These are phyloP conservation scores for Orbilia ellipsospora DNA, from an alignment of 2,329 filamentous ascomycete genomes.

Conservation along the genomic window DNA sequence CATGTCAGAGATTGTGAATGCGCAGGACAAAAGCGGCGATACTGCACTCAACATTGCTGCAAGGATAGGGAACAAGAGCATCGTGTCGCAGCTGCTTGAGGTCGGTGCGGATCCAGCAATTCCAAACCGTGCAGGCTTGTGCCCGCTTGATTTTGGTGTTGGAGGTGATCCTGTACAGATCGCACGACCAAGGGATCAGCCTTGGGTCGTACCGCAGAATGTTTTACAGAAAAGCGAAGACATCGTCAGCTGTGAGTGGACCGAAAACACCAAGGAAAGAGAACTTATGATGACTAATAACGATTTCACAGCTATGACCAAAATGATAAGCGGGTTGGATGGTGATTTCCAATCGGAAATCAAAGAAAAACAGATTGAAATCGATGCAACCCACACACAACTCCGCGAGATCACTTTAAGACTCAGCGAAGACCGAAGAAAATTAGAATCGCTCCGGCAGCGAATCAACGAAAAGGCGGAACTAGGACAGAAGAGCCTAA, in stretches of 20 bases:
- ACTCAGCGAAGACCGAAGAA: conserved; percentile 79
- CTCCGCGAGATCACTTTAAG: conserved; percentile 83
- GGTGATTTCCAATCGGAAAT: conserved; percentile 83
- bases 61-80: conserved; percentile 89
- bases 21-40: conserved; percentile 91
- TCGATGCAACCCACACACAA: conserved; percentile 82
- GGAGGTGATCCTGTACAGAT: conserved; percentile 72
- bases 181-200: conserved; percentile 60
- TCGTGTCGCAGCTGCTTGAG: conserved; percentile 95
- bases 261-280: neutral
- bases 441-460: conserved; percentile 76
- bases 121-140: conserved; percentile 86
- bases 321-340: conserved; percentile 81
- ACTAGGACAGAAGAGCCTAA: conserved; percentile 74
- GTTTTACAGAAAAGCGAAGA: conserved; percentile 81
- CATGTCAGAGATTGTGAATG: conserved; percentile 96
- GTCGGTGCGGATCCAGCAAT: conserved; percentile 94
- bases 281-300: conserved; percentile 60
- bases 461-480: conserved; percentile 73
- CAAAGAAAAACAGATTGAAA: conserved; percentile 81
- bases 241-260: conserved; percentile 77
- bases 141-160: conserved; percentile 94
- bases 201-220: conserved; percentile 66
- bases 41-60: conserved; percentile 95
- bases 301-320: conserved; percentile 74